A percentile compares a stretch with the other conserved stretches of the same genome.
Evolutionary conservation across 768 basidiomycete genomes (phyloP).

Genomic region (Floccularia luteovirens): DNA sequence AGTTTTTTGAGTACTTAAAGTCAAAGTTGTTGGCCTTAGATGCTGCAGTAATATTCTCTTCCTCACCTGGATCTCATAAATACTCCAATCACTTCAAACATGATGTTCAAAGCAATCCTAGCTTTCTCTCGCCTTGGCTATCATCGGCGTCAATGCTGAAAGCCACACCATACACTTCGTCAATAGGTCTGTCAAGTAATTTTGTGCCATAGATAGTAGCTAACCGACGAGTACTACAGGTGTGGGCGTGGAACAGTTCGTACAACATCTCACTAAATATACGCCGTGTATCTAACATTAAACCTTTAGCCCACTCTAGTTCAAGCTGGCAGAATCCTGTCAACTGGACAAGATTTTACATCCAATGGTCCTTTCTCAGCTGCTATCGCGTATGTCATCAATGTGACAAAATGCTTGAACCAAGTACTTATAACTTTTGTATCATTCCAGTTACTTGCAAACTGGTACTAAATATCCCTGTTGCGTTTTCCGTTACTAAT

Average conservation of each 20-base stretch:
- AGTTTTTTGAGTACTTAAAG: no score
- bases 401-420: not conserved
- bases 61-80: no score
- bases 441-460: not conserved
- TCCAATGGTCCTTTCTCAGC: conserved; percentile 18
- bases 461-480: conserved; percentile 5
- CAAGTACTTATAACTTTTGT: not conserved
- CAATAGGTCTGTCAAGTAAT: conserved; percentile 16
- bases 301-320: conserved; percentile 21
- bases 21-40: no score
- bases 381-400: conserved; percentile 24
- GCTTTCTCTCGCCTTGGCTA: conserved; percentile 1
- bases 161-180: conserved; percentile 26
- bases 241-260: conserved; percentile 24
- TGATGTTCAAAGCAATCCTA: no score
- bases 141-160: conserved; percentile 18
- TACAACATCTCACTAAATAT: not conserved
- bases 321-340: conserved; percentile 18
- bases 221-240: conserved; percentile 5
- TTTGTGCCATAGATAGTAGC: not conserved
- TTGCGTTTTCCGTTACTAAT: not conserved
- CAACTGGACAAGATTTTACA: conserved; percentile 19
- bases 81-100: no score
- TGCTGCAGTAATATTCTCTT: no score
- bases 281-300: not conserved